Evolutionary conservation across 306 rosid genomes (phyloP).

Genomic region (Inga oerstediana): DNA sequence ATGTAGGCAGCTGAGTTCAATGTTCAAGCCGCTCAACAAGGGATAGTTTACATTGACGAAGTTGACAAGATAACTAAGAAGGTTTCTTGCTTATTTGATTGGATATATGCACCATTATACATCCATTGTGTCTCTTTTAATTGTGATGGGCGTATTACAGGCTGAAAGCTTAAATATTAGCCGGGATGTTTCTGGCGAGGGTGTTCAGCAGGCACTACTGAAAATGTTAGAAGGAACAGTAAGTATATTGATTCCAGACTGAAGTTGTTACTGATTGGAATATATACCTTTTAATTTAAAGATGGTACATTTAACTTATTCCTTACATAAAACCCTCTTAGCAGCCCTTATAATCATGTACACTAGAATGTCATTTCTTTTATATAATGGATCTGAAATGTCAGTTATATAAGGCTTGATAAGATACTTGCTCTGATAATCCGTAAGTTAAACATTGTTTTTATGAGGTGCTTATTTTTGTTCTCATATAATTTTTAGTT

Average conservation of each 20-base stretch:
- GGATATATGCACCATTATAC: conserved; percentile 11
- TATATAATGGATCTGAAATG: neutral
- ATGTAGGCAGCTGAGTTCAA: conserved; percentile 94
- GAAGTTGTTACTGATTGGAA: conserved; percentile 26
- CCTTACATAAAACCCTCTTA: neutral
- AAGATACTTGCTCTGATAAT: conserved; percentile 11
- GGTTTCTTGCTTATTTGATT: conserved; percentile 50
- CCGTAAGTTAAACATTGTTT: neutral
- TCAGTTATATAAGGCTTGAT: conserved; percentile 14
- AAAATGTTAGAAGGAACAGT: conserved; percentile 99
- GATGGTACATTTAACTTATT: neutral
- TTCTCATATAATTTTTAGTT: neutral
- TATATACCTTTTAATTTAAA: conserved; percentile 6
- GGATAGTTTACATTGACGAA: conserved; percentile 96
- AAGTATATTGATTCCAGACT: conserved; percentile 45
- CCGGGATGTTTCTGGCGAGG: conserved; percentile 99
- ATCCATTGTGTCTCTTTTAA: conserved; percentile 26
- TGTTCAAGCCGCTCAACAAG: conserved; percentile 98
- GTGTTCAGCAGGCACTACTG: conserved; percentile 95
- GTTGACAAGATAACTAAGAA: conserved; percentile 99
- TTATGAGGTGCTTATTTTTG: neutral
- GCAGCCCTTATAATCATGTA: neutral
- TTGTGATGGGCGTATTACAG: conserved; percentile 49
- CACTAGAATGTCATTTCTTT: neutral
- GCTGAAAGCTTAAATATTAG: conserved; percentile 93